phyloP scores from a whole-genome alignment of 2,329 filamentous ascomycete genomes.

The Alternaria panax region DNA sequence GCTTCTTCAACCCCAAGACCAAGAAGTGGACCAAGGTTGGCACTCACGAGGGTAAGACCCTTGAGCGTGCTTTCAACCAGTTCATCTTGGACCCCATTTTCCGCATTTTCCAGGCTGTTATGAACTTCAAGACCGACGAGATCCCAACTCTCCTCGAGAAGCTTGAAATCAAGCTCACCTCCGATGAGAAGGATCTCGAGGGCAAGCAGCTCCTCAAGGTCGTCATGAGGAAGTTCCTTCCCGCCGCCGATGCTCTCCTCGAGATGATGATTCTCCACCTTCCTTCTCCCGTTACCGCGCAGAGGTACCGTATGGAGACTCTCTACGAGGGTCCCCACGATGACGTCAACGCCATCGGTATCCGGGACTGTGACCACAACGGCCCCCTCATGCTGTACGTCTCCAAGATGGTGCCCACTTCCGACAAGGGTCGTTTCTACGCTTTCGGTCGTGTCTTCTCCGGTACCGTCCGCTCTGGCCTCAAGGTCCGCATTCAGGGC shows the following conservation, averaged over 20 bases:
- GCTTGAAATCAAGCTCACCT: slow-evolving; percentile 89
- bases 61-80: slow-evolving; percentile 99
- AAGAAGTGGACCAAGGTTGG: slow-evolving; percentile 99
- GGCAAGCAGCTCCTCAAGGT: slow-evolving; percentile 98
- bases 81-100: slow-evolving; percentile 99
- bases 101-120: slow-evolving; percentile 95
- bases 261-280: slow-evolving; percentile 99
- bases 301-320: slow-evolving; percentile 98
- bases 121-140: slow-evolving; percentile 99
- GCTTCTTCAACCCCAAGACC: slow-evolving; percentile 99
- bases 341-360: slow-evolving; percentile 91
- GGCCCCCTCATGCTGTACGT: slow-evolving; percentile 99
- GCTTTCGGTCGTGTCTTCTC: slow-evolving; percentile 99
- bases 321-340: slow-evolving; percentile 97
- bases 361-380: slow-evolving; percentile 98
- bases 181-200: slow-evolving; percentile 90
- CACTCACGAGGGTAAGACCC: slow-evolving; percentile 81
- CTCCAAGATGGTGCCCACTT: slow-evolving; percentile 99
- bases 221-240: slow-evolving; percentile 98
- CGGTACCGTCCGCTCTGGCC: slow-evolving; percentile 95
- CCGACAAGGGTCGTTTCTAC: slow-evolving; percentile 99
- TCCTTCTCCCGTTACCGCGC: slow-evolving; percentile 92
- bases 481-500: slow-evolving; percentile 99
- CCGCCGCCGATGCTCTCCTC: slow-evolving; percentile 94
- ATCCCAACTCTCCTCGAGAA: slow-evolving; percentile 83